Evolutionary conservation across 352 stramenopile species (phyloP), one percentile per base, ranked within the genome.

Genomic region (Phytophthora quininea): DNA sequence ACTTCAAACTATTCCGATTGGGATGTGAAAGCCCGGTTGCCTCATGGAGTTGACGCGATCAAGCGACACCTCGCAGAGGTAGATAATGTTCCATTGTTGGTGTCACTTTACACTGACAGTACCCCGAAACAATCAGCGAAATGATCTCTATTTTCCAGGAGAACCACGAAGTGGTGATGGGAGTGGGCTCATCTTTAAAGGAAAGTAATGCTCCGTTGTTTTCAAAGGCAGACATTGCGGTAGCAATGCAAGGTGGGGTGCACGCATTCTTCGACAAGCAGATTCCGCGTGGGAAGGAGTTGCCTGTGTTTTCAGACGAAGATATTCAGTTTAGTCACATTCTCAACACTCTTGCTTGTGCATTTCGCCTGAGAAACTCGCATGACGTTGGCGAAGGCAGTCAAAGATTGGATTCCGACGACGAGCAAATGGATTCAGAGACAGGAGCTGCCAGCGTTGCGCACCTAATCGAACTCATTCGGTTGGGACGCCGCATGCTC

Each of bases 61-160:
- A 97, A 96, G 56, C 83, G 90, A 7, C 98, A 99, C 61, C 74
- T 99, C 15, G 80, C 96, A n/a, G 93, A 98, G 54, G 96, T 99
- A 8, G 98, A 99, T 74, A 99, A 99, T 65, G 97, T 99, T 9
- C 97, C 97, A 11, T 80, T 99, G 9, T 76, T 99, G 31, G 98
- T 99, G 31, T 98, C 91, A 51, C 78, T 99, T 6, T 99, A 98
- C 71, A 99, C 98, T 2, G 97, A 99, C 79, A 97, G 95, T 43
- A 99, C 96, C 3, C 96, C 12, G 80, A 96, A 58, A 98, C 92
- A 12, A 98, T 98, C 35, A 90, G 87, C 65, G 93, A 99, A 58
- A 99, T 99, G 84, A 86, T 93, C 29, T 85, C 73, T 1, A 89
- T 96, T 35, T 96, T 97, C 52, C 86, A 95, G 38, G 79, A 94